Evolutionary conservation across 306 rosid genomes (phyloP).

Genomic region (Castanea crenata): DNA sequence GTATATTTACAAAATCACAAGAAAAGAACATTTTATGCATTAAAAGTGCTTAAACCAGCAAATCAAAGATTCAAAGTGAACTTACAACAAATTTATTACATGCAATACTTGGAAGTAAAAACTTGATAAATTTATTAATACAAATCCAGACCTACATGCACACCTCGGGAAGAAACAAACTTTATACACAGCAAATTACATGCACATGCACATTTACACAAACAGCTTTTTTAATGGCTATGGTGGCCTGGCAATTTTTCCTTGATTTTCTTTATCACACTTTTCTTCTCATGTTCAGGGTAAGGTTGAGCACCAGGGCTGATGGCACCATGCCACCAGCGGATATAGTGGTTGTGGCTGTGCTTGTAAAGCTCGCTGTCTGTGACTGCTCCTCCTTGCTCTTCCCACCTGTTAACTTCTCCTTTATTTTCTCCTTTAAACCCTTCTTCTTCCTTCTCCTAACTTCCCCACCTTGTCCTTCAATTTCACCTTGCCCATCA

Average conservation of each 20-base stretch:
- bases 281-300: conserved; percentile 56
- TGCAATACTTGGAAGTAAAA: not conserved
- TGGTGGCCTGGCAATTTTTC: conserved; percentile 80
- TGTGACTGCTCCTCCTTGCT: conserved; percentile 20
- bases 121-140: not conserved
- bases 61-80: not conserved
- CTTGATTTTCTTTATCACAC: conserved; percentile 68
- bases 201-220: not conserved
- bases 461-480: conserved; percentile 56
- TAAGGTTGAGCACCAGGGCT: not conserved
- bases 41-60: not conserved
- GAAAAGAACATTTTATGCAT: too few relatives aligned
- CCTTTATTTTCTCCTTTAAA: conserved; percentile 57
- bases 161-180: not conserved
- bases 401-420: conserved; percentile 40
- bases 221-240: not conserved
- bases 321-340: not conserved
- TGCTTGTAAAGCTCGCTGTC: not conserved
- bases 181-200: not conserved
- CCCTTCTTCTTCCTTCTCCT: conserved; percentile 72
- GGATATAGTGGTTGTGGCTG: not conserved
- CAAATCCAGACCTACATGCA: not conserved
- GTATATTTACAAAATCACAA: too few relatives aligned
- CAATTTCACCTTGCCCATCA: conserved; percentile 60
- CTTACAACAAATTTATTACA: not conserved